Evolutionary conservation across 2,329 filamentous ascomycete genomes (phyloP).

Genomic region (Fusarium sp.): DNA sequence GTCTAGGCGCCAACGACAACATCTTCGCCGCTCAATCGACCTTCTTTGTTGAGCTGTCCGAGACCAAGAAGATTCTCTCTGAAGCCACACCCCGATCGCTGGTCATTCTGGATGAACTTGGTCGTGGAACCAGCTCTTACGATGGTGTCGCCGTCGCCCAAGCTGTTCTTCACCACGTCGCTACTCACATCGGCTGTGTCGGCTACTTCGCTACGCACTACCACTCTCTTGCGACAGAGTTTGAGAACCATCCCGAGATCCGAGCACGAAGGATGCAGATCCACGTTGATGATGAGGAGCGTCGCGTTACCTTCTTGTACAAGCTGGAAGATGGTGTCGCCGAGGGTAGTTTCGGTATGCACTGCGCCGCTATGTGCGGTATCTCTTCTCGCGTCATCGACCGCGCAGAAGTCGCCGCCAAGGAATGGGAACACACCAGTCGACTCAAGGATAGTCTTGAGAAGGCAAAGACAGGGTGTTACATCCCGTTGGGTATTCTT

Average conservation of each 20-base stretch:
- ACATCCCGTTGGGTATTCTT: slow-evolving; percentile 85
- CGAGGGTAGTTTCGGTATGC: slow-evolving; percentile 98
- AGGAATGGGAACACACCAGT: slow-evolving; percentile 95
- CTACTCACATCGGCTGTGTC: slow-evolving; percentile 90
- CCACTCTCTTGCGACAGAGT: slow-evolving; percentile 92
- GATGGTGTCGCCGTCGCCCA: slow-evolving; percentile 97
- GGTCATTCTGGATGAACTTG: slow-evolving; percentile 96
- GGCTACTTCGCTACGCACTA: slow-evolving; percentile 99
- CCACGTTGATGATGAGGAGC: slow-evolving; percentile 84
- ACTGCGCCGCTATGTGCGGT: slow-evolving; percentile 98
- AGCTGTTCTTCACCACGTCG: slow-evolving; percentile 95
- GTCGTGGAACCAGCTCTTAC: slow-evolving; percentile 93
- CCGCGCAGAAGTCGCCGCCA: slow-evolving; percentile 86
- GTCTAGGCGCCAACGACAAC: slow-evolving; percentile 96
- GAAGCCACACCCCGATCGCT: slow-evolving; percentile 94
- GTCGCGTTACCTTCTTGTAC: slow-evolving; percentile 96
- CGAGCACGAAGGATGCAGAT: slow-evolving; percentile 91
- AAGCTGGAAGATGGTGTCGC: slow-evolving; percentile 93
- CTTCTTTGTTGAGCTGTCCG: slow-evolving; percentile 96
- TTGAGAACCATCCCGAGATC: slow-evolving; percentile 89
- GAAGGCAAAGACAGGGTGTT: slow-evolving; percentile 80
- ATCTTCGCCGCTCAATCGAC: slow-evolving; percentile 98
- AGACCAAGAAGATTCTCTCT: slow-evolving; percentile 97
- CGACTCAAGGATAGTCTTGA: slow-evolving; percentile 89
- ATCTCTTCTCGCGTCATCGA: slow-evolving; percentile 87